phyloP scores from a whole-genome alignment of 169 alveolate species.

The Condylostoma magnum region DNA sequence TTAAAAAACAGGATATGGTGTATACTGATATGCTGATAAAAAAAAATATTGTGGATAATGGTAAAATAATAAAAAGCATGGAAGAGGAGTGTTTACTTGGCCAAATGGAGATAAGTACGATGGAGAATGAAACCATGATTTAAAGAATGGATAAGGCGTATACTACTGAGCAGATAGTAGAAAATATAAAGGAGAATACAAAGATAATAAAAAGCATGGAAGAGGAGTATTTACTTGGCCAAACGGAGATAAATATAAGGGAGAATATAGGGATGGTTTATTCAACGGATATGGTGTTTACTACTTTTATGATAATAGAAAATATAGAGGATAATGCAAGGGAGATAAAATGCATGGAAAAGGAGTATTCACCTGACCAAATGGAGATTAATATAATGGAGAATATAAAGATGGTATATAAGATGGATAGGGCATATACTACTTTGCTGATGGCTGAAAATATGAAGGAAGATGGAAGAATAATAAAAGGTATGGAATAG shows the following conservation, averaged over 20 bases:
- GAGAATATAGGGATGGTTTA: slow-evolving; percentile 35
- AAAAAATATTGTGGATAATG: slow-evolving; percentile 52
- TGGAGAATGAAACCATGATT: slow-evolving; percentile 7
- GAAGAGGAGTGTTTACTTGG: slow-evolving; percentile 40
- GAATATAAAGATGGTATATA: slow-evolving; percentile 1
- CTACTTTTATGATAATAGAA: neutral
- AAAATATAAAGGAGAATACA: slow-evolving; percentile 46
- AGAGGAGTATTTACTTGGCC: slow-evolving; percentile 37
- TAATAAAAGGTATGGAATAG: slow-evolving; percentile 21
- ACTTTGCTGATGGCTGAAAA: slow-evolving; percentile 12
- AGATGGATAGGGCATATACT: slow-evolving; percentile 22
- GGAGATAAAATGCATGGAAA: slow-evolving; percentile 15
- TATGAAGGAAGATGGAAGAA: slow-evolving; percentile 32
- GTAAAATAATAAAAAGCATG: slow-evolving; percentile 48
- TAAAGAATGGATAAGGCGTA: slow-evolving; percentile 14
- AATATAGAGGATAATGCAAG: slow-evolving; percentile 14
- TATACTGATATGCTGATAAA: slow-evolving; percentile 45
- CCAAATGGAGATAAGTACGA: slow-evolving; percentile 46
- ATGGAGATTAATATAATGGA: slow-evolving; percentile 30
- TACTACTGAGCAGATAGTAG: slow-evolving; percentile 32
- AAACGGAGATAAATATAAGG: slow-evolving; percentile 38
- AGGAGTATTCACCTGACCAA: slow-evolving; percentile 16
- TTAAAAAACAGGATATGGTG: slow-evolving; percentile 51
- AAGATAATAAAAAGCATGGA: slow-evolving; percentile 50
- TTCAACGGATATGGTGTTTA: slow-evolving; percentile 20